Evolutionary conservation across 257 asterid genomes (phyloP).

Genomic region (Ilex asprella): DNA sequence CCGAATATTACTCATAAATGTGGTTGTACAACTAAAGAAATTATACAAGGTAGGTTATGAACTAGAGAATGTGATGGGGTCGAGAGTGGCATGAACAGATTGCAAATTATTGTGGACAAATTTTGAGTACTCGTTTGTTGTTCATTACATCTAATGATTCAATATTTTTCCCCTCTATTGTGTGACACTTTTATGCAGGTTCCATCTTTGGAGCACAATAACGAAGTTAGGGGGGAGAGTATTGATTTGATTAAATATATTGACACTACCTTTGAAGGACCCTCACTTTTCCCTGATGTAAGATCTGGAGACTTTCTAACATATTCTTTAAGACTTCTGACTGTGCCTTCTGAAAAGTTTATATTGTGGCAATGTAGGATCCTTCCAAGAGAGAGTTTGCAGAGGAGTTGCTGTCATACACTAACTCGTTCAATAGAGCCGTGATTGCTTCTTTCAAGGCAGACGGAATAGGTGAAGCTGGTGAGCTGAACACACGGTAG

Average conservation of each 20-base stretch:
- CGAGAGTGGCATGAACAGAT: no score
- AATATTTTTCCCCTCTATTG: no score
- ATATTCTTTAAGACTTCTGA: not conserved
- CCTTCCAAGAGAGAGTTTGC: constrained; percentile 44
- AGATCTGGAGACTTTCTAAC: constrained; percentile 18
- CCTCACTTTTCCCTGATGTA: constrained; percentile 72
- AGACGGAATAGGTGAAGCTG: constrained; percentile 36
- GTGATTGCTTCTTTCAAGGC: constrained; percentile 49
- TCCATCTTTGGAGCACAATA: constrained; percentile 73
- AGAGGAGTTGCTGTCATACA: constrained; percentile 52
- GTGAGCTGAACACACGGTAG: constrained; percentile 20
- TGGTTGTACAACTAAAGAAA: no score
- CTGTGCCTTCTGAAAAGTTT: constrained; percentile 3
- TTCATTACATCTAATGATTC: no score
- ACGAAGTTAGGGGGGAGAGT: constrained; percentile 80
- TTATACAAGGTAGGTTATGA: no score
- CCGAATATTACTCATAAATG: no score
- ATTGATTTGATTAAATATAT: constrained; percentile 76
- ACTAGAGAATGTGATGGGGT: no score
- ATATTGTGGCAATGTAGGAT: constrained; percentile 35
- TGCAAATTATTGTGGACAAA: not conserved
- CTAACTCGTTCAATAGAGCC: constrained; percentile 42
- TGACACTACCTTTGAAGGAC: constrained; percentile 72
- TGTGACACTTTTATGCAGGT: constrained; percentile 36
- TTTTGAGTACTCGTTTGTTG: not conserved